Conservation (phyloP, 2,329 filamentous ascomycete species). For the Fusarium sp. region DNA sequence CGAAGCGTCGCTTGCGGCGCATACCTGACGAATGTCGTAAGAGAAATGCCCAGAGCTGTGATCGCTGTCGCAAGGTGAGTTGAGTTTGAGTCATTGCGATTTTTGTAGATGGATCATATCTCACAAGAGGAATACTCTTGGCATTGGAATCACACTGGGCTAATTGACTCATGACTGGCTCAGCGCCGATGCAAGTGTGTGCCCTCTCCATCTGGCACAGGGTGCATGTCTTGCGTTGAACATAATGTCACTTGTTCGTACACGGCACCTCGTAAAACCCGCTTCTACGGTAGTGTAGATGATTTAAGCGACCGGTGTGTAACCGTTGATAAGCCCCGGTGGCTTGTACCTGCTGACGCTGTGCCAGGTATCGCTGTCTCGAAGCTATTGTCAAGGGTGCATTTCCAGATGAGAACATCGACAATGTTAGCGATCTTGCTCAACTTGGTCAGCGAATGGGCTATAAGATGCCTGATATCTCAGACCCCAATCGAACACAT, state of each 20-base stretch:
- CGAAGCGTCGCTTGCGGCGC: conserved; percentile 51
- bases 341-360: not conserved
- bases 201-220: conserved; percentile 48
- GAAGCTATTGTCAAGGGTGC: conserved; percentile 56
- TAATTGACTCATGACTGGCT: conserved; percentile 6
- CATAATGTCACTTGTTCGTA: conserved; percentile 54
- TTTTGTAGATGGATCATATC: not conserved
- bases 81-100: too few species aligned
- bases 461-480: conserved; percentile 55
- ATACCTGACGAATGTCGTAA: conserved; percentile 56
- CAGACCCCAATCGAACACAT: conserved; percentile 29
- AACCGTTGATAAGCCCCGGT: too few species aligned
- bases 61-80: conserved; percentile 55
- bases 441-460: conserved; percentile 52
- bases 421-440: conserved; percentile 52
- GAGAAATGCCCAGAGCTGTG: conserved; percentile 56
- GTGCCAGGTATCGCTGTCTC: conserved; percentile 53
- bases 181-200: conserved; percentile 57
- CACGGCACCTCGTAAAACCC: conserved; percentile 55
- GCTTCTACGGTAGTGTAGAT: conserved; percentile 57
- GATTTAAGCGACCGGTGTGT: conserved; percentile 56
- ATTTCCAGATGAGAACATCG: conserved; percentile 53
- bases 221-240: conserved; percentile 54
- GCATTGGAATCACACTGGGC: not conserved
- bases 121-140: not conserved